phyloP scores from a whole-genome alignment of 1,284 basidiomycete species.

The Ganoderma multipileum region DNA sequence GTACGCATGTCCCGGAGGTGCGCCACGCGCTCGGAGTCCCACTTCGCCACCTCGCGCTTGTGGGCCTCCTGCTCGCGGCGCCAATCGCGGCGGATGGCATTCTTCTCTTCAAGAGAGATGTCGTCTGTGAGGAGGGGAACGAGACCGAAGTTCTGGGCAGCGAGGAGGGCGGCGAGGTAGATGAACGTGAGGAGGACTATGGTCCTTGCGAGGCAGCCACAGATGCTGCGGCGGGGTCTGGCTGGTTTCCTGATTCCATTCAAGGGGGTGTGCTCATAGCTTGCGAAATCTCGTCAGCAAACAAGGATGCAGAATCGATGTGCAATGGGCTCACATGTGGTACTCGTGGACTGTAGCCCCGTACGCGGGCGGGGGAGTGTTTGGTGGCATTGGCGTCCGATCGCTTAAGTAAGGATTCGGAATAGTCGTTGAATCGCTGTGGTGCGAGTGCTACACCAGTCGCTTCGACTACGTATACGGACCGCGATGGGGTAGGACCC shows the following conservation, averaged over 20 bases:
- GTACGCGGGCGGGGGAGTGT: neutral
- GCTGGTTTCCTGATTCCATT: neutral
- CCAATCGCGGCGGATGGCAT: slow-evolving; percentile 7
- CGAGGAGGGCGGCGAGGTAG: slow-evolving; percentile 12
- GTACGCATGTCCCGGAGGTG: slow-evolving; percentile 11
- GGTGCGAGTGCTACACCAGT: neutral
- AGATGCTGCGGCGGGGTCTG: neutral
- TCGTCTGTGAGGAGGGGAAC: slow-evolving; percentile 12
- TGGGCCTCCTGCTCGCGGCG: slow-evolving; percentile 8
- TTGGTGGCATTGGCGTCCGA: neutral
- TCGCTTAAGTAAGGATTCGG: neutral
- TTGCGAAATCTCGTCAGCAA: neutral
- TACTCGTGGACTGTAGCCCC: neutral
- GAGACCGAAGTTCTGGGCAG: slow-evolving; percentile 15
- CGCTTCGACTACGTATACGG: neutral
- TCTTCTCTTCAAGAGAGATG: slow-evolving; percentile 9
- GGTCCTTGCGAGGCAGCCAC: neutral
- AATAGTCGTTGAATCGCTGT: neutral
- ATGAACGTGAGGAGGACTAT: neutral
- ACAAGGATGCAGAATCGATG: neutral
- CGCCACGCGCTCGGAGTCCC: slow-evolving; percentile 18
- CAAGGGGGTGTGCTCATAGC: slow-evolving; percentile 5
- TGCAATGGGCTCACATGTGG: neutral
- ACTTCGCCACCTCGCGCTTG: slow-evolving; percentile 1
- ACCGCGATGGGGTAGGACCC: neutral